These are phyloP conservation scores for Chaetomium cochliodes DNA, from an alignment of 495 filamentous ascomycete species.

Conservation along the genomic window DNA sequence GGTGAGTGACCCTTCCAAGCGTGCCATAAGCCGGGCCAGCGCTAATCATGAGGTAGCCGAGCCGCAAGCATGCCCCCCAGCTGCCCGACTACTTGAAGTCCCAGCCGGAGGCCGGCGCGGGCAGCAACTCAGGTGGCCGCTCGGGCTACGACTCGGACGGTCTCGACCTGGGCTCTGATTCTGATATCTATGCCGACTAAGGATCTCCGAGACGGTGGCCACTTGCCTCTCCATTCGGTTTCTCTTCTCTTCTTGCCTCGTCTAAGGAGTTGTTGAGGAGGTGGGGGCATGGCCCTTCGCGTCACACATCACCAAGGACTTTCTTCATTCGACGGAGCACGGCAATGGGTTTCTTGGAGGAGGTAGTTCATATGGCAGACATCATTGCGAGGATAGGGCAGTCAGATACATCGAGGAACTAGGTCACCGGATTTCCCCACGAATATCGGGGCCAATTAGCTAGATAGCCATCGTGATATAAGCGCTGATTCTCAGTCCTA, in stretches of 20 bases:
- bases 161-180: conserved; percentile 6
- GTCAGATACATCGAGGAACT: not conserved
- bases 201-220: not conserved
- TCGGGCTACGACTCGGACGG: not conserved
- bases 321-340: not conserved
- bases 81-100: conserved; percentile 21
- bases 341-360: not conserved
- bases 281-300: not conserved
- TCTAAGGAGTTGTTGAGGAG: not conserved
- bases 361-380: not conserved
- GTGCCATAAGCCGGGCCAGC: too few species aligned
- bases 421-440: not conserved
- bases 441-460: not conserved
- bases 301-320: not conserved
- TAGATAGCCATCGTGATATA: not conserved
- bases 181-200: not conserved
- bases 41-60: conserved; percentile 2
- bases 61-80: conserved; percentile 16
- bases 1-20: conserved; percentile 14
- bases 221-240: not conserved
- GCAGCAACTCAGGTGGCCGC: not conserved
- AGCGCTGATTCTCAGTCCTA: not conserved
- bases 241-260: not conserved
- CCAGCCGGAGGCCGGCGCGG: not conserved
- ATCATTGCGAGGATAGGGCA: not conserved